These are phyloP conservation scores for Myotisia sp. DNA, from an alignment of 2,329 filamentous ascomycete genomes.

Conservation along the genomic window DNA sequence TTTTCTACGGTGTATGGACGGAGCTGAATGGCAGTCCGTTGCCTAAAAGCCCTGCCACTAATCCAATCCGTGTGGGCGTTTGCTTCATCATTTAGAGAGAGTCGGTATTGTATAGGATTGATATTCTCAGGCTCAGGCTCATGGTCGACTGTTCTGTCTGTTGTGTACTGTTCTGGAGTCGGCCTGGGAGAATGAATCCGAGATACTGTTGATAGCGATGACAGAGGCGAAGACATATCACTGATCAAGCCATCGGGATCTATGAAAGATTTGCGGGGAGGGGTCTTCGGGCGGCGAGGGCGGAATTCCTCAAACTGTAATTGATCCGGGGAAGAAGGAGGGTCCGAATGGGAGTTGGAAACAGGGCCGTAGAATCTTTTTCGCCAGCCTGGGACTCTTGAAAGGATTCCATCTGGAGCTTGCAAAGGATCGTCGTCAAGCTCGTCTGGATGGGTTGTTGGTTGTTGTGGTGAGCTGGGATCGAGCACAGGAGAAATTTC, in stretches of 20 bases:
- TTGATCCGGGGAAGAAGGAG: conserved; percentile 25
- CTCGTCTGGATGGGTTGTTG: no score
- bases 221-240: conserved; percentile 22
- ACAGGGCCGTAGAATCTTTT: no score
- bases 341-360: not conserved
- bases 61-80: conserved; percentile 4
- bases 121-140: not conserved
- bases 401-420: no score
- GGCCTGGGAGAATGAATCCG: no score
- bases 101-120: not conserved
- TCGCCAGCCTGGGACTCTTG: no score
- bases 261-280: conserved; percentile 3
- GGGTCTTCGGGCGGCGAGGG: conserved; percentile 3
- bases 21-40: conserved; percentile 35
- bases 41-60: conserved; percentile 23
- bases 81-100: conserved; percentile 1
- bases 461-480: no score
- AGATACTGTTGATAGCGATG: conserved; percentile 20
- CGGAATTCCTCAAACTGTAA: conserved; percentile 19
- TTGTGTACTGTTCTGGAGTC: not conserved
- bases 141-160: not conserved
- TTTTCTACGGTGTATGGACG: conserved; percentile 36
- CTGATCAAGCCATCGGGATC: conserved; percentile 9
- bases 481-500: no score
- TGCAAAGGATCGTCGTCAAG: no score